phyloP scores from a whole-genome alignment of 2,329 filamentous ascomycete species.

The Exophiala lecanii-corni region DNA sequence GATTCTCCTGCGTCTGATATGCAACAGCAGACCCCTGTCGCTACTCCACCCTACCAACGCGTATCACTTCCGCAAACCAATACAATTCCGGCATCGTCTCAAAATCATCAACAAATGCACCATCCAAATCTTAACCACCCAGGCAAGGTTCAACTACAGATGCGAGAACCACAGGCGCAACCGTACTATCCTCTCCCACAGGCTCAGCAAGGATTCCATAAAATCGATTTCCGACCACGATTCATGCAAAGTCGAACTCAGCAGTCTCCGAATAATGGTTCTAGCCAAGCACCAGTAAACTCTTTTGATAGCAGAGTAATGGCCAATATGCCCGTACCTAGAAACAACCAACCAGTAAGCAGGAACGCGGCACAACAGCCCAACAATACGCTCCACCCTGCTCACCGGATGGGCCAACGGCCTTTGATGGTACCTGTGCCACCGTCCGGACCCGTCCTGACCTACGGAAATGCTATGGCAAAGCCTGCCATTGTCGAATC shows the following conservation, averaged over 20 bases:
- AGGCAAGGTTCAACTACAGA: neutral
- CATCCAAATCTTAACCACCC: neutral
- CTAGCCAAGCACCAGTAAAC: no score
- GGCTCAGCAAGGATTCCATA: neutral
- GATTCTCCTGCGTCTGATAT: neutral
- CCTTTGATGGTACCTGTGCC: no score
- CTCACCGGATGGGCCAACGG: no score
- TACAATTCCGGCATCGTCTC: no score
- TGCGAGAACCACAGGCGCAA: neutral
- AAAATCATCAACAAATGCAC: no score
- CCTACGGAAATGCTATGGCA: neutral
- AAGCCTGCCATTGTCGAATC: neutral
- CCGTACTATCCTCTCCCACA: neutral
- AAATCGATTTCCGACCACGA: neutral
- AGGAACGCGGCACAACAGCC: neutral
- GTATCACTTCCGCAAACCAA: neutral
- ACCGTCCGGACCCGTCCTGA: conserved; percentile 1
- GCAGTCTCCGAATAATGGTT: neutral
- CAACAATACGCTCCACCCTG: no score
- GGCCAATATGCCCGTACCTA: no score
- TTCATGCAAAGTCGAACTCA: neutral
- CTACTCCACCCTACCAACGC: neutral
- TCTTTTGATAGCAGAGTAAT: no score
- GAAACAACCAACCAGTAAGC: neutral
- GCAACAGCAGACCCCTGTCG: conserved; percentile 2